Evolutionary conservation across 192 early-diverging fungal genomes (phyloP).

Genomic region (Linnemannia elongata): DNA sequence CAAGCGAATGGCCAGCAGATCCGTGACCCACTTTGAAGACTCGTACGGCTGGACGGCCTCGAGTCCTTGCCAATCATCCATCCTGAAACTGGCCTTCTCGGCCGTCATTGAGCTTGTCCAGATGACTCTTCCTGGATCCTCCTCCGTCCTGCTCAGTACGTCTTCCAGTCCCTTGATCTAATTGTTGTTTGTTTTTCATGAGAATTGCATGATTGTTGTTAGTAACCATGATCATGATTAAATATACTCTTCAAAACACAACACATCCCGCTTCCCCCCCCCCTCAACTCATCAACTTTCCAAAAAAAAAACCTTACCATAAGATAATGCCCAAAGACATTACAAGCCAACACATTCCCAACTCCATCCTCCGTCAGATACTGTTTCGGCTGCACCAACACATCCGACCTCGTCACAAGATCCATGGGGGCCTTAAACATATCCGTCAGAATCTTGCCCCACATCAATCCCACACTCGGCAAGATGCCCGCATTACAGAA

Average conservation of each 20-base stretch:
- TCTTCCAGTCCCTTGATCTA: conserved; percentile 66
- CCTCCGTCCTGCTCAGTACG: conserved; percentile 50
- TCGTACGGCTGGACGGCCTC: conserved; percentile 62
- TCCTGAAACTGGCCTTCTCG: conserved; percentile 39
- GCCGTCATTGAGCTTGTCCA: conserved; percentile 70
- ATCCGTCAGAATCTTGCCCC: conserved; percentile 41
- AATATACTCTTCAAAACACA: neutral
- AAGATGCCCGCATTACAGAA: conserved; percentile 73
- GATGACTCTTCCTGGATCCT: conserved; percentile 61
- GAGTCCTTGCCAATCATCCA: conserved; percentile 67
- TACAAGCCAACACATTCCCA: conserved; percentile 66
- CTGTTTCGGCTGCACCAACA: conserved; percentile 60
- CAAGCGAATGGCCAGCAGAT: conserved; percentile 59
- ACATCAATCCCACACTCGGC: conserved; percentile 54
- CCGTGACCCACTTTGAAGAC: conserved; percentile 67
- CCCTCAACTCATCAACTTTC: too few relatives aligned
- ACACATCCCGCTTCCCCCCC: neutral
- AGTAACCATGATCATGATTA: neutral
- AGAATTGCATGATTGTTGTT: neutral
- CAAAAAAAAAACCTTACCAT: conserved; percentile 60
- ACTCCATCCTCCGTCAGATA: conserved; percentile 64
- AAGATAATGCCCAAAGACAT: conserved; percentile 72
- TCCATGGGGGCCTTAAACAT: conserved; percentile 48
- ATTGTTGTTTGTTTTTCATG: neutral
- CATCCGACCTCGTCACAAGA: conserved; percentile 59